Evolutionary conservation across 805 yeast genomes (phyloP).

Genomic region (Yarrowia bubula): DNA sequence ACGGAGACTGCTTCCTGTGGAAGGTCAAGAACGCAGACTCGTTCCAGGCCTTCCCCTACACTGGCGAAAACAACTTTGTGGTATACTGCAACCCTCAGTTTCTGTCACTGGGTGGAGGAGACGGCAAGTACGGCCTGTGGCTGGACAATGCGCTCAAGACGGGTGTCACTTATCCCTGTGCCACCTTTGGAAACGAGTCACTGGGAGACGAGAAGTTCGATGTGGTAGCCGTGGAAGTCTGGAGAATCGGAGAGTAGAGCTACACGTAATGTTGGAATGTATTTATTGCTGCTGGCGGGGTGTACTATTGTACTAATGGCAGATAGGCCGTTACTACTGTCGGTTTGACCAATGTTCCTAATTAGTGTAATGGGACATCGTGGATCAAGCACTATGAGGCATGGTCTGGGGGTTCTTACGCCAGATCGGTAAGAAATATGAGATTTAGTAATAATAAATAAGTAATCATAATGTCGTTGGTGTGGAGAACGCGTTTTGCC

Average conservation of each 20-base stretch:
- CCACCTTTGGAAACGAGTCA: slow-evolving; percentile 88
- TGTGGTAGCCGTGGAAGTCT: slow-evolving; percentile 75
- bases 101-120: slow-evolving; percentile 86
- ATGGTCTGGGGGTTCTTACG: too few relatives aligned
- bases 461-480: too few relatives aligned
- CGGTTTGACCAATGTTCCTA: too few relatives aligned
- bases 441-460: too few relatives aligned
- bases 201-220: slow-evolving; percentile 63
- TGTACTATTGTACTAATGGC: neutral
- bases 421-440: too few relatives aligned
- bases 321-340: too few relatives aligned
- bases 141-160: slow-evolving; percentile 66
- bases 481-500: too few relatives aligned
- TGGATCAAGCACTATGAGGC: too few relatives aligned
- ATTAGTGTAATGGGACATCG: too few relatives aligned
- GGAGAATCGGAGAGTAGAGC: slow-evolving; percentile 53
- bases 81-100: slow-evolving; percentile 76
- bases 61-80: slow-evolving; percentile 83
- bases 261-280: slow-evolving; percentile 1
- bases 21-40: slow-evolving; percentile 49
- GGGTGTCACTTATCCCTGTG: slow-evolving; percentile 77
- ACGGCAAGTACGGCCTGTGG: slow-evolving; percentile 91
- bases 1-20: slow-evolving; percentile 95
- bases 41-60: slow-evolving; percentile 79
- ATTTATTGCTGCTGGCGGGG: slow-evolving; percentile 26